Evolutionary conservation across 768 basidiomycete species (phyloP), one percentile per base, ranked within the genome.

Genomic region (Serendipita vermifera): DNA sequence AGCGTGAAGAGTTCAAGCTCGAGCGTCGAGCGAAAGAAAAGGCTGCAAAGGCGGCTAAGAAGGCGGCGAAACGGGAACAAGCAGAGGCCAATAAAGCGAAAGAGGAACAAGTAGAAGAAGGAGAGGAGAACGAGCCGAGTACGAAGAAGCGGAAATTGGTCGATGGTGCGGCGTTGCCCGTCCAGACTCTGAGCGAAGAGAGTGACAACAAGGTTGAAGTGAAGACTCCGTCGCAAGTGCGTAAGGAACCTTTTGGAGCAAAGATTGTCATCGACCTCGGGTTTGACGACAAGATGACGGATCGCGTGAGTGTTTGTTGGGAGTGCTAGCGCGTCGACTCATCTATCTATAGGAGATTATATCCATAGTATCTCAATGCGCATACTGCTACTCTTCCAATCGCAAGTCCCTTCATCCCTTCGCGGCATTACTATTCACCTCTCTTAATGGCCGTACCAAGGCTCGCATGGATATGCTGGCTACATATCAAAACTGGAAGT

Each of bases 231-330:
- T 9, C 7, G 11, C 64, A 56, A 64, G 69, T 57, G 55, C 61
- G 70, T 43, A 51, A 60, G 22, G 57, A 59, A 26, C 58, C 61
- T 24, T 82, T 79, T 61, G 75, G 78, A 4, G 87, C 85, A 20
- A 76, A 75, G 58, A 75, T 91, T 2, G 79, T 89, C 32, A 68
- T 98, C 17, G 96, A 99, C 71, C 74, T 97, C 15, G 89, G 83
- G 6, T 97, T 96, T 67, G 93, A 98, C 66, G 79, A 92, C 39
- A 73, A 82, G 70, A 97, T 98, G 94, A 81, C 73, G 57, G 90
- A 94, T 59, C 89, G 92, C 73, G 92, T 93, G 68, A 61, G 82
- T 68, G 17, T 41, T 33, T 43, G 51, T 4, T 33, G 3, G 15
- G 33, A 32, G 24, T 3, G 15, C 33, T 20, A 33, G 58, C 24